Conservation (phyloP, 2,329 filamentous ascomycete genomes). For the Colletotrichum costaricense region DNA sequence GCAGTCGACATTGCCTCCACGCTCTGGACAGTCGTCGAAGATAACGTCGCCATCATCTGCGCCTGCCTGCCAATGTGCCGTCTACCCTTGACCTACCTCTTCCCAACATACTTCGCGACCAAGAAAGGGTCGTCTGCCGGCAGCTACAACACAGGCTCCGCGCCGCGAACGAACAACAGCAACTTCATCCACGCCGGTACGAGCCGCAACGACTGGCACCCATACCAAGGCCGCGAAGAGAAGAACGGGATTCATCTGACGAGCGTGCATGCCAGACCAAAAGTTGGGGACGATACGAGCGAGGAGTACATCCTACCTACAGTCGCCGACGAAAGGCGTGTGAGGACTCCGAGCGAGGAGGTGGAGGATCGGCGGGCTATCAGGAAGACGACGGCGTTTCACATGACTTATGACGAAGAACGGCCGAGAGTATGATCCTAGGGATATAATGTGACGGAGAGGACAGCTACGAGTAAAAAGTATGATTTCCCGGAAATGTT, state of each 20-base stretch:
- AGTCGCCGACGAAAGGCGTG: slow-evolving; percentile 29
- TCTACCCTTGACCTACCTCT: slow-evolving; percentile 49
- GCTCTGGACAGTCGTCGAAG: slow-evolving; percentile 42
- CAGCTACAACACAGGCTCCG: slow-evolving; percentile 26
- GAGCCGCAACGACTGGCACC: slow-evolving; percentile 45
- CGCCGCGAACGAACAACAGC: slow-evolving; percentile 17
- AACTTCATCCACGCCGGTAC: slow-evolving; percentile 37
- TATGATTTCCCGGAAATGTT: too few relatives aligned
- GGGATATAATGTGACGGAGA: not conserved
- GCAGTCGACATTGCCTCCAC: slow-evolving; percentile 37
- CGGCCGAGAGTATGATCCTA: not conserved
- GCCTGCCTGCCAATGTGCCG: slow-evolving; percentile 46
- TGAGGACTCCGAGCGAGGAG: slow-evolving; percentile 16
- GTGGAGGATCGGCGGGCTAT: slow-evolving; percentile 42
- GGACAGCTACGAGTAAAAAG: not conserved
- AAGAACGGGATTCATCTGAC: slow-evolving; percentile 42
- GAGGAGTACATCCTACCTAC: slow-evolving; percentile 49
- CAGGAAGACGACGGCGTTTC: slow-evolving; percentile 50
- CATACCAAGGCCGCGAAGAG: slow-evolving; percentile 45
- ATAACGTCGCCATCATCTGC: slow-evolving; percentile 40
- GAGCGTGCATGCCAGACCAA: slow-evolving; percentile 37
- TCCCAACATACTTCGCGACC: slow-evolving; percentile 46
- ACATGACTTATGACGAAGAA: slow-evolving; percentile 46
- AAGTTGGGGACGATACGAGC: slow-evolving; percentile 43
- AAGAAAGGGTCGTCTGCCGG: slow-evolving; percentile 22